Conservation (phyloP, 352 stramenopile species). For the Thalassiosira livingstoniorum region DNA sequence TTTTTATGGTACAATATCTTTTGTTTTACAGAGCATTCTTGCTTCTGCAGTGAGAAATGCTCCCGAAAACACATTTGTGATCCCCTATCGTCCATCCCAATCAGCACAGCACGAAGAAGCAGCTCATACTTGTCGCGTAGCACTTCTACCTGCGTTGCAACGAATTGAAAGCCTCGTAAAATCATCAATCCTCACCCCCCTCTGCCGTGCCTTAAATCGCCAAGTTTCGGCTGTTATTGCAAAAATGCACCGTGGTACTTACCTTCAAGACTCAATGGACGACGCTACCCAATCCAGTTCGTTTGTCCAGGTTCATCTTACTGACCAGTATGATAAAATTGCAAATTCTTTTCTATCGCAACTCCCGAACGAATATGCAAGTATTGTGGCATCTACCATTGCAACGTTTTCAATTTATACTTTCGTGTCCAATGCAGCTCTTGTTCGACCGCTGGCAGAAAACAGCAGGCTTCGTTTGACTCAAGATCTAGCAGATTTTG, state of each 20-base stretch:
- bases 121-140: constrained; percentile 69
- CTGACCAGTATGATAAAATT: constrained; percentile 71
- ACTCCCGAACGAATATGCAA: constrained; percentile 72
- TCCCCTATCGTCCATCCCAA: constrained; percentile 76
- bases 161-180: constrained; percentile 81
- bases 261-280: constrained; percentile 59
- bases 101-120: constrained; percentile 81
- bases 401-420: constrained; percentile 82
- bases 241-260: constrained; percentile 76
- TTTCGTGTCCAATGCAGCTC: constrained; percentile 81
- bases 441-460: constrained; percentile 78
- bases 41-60: constrained; percentile 68
- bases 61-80: constrained; percentile 80
- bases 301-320: constrained; percentile 81
- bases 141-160: constrained; percentile 69
- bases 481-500: constrained; percentile 84
- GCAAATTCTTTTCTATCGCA: constrained; percentile 63
- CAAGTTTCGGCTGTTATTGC: constrained; percentile 63
- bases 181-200: constrained; percentile 65
- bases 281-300: constrained; percentile 41
- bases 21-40: constrained; percentile 59
- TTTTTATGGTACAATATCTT: neutral
- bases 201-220: constrained; percentile 72
- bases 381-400: constrained; percentile 72
- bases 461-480: constrained; percentile 72